Percentiles rank a stretch among this genome's conserved stretches.
These are phyloP conservation scores for Pseudogymnoascus sp. DNA, from an alignment of 2,329 filamentous ascomycete species.

Conservation along the genomic window DNA sequence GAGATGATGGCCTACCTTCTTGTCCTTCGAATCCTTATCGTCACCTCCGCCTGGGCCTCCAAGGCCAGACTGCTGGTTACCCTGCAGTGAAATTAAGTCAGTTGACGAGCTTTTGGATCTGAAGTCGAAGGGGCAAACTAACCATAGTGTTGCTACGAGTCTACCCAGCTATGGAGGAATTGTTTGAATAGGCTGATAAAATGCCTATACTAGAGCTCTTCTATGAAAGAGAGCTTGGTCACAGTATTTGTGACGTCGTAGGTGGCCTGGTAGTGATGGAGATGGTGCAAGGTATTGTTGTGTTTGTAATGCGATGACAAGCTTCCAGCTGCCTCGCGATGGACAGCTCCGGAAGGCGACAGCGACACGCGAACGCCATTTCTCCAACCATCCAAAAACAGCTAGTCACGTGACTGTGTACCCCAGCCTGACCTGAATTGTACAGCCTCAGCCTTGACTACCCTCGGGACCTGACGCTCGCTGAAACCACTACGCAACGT, in stretches of 20 bases:
- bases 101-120: background rate
- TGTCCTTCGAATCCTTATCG: conserved; percentile 79
- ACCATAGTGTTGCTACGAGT: conserved; percentile 9
- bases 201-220: background rate
- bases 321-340: conserved; percentile 16
- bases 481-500: background rate
- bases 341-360: conserved; percentile 22
- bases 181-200: conserved; percentile 1
- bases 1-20: conserved; percentile 60
- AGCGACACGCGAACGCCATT: conserved; percentile 17
- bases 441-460: conserved; percentile 3
- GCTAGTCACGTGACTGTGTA: background rate
- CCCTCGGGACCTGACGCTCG: background rate
- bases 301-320: conserved; percentile 20
- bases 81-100: conserved; percentile 17
- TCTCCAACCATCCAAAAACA: conserved; percentile 3
- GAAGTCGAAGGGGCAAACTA: background rate
- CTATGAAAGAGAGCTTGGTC: background rate
- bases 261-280: conserved; percentile 15
- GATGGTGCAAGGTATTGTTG: conserved; percentile 11
- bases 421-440: conserved; percentile 6
- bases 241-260: background rate
- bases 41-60: conserved; percentile 48
- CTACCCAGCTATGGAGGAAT: conserved; percentile 4
- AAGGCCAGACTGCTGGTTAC: conserved; percentile 37